Conservation (phyloP, 2,329 filamentous ascomycete genomes). For the Colletotrichum camelliae region DNA sequence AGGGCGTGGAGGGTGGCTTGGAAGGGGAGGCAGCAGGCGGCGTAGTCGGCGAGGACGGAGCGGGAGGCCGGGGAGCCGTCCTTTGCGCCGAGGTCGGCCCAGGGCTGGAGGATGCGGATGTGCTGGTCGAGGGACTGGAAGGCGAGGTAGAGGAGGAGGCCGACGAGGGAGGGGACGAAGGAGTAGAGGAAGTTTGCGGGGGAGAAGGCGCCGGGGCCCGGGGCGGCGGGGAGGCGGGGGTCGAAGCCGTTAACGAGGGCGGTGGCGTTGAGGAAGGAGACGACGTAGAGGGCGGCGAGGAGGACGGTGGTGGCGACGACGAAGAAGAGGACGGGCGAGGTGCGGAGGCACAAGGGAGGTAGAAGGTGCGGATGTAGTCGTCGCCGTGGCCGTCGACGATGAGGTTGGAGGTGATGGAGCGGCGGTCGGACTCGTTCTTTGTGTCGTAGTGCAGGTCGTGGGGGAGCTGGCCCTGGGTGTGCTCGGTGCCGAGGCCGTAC, state of each 20-base stretch:
- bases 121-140: conserved; percentile 72
- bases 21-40: conserved; percentile 69
- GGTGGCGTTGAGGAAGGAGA: conserved; percentile 77
- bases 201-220: conserved; percentile 73
- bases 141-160: conserved; percentile 68
- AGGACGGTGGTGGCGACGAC: conserved; percentile 65
- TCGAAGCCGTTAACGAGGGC: conserved; percentile 73
- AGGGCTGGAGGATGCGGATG: conserved; percentile 71
- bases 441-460: conserved; percentile 21
- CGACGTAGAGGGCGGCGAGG: conserved; percentile 73
- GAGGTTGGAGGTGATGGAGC: conserved; percentile 29
- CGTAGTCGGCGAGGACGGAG: conserved; percentile 74
- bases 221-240: conserved; percentile 66
- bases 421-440: conserved; percentile 28
- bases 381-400: conserved; percentile 46
- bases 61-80: conserved; percentile 66
- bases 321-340: conserved; percentile 69
- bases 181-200: conserved; percentile 87
- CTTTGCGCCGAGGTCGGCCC: conserved; percentile 63
- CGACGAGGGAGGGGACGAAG: conserved; percentile 73
- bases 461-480: conserved; percentile 33
- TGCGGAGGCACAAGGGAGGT: conserved; percentile 79
- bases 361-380: conserved; percentile 58
- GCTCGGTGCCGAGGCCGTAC: conserved; percentile 74
- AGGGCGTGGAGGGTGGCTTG: conserved; percentile 63